Evolutionary conservation across 352 stramenopile species (phyloP), one percentile per base, ranked within the genome.

Genomic region (Phytophthora sp.): DNA sequence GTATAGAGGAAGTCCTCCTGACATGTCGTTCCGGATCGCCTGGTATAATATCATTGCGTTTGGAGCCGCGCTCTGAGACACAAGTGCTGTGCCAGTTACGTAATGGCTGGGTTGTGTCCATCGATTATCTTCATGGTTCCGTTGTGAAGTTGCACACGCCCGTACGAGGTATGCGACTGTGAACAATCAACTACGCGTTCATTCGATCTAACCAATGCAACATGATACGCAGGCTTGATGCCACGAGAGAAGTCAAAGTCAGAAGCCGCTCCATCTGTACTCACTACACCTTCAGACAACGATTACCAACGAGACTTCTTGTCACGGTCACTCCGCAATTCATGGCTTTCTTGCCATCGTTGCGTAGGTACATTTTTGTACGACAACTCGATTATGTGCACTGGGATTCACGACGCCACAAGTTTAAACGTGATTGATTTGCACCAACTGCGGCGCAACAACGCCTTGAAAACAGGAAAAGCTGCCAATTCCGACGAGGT

Each of bases 71-170:
- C 13, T 79, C 61, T 0, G 62, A 57, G 11, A 79, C 69, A 0
- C 72, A 87, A 41, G 52, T 91, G 17, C 43, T 90, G 11, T 83
- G 79, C 50, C 82, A 93, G 32, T 62, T 93, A 6, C 76, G 79
- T 8, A 93, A 91, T 34, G 82, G 91, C 55, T 92, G 84, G 84
- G 54, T 91, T 15, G 67, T 89, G 18, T 62, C 87, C 10, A 37
- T 90, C 4, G 84, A 92, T 46, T 74, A 74, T 21, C 46, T 78
- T 10, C 49, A 30, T 18, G 65, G 73, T 8, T 46, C 52, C 0
- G 51, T 88, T 21, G n/a, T 77, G 15, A 88, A 88, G 55, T 58
- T 91, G 4, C 77, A 89, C 43, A 88, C 79, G 4, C 79, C 82
- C 23, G 46, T 83, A 31, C 79, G 73, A 74, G 74, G 81, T 84